Conservation (phyloP, 441 rosid genomes). For the Euphorbia celastroides region DNA sequence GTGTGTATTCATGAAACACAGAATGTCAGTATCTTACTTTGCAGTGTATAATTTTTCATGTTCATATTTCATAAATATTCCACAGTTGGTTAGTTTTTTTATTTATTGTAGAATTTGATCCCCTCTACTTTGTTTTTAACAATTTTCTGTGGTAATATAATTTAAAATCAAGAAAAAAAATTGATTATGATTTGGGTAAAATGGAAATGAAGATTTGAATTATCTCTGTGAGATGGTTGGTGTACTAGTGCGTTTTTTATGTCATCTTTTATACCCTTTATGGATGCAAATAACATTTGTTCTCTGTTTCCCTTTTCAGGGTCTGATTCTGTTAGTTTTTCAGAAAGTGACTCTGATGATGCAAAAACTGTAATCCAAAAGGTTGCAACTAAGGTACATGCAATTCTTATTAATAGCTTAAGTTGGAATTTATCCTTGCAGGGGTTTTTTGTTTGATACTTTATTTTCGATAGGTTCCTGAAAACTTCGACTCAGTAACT, state of each 20-base stretch:
- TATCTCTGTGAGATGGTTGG: not conserved
- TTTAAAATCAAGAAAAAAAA: not conserved
- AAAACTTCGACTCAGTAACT: slow-evolving; percentile 33
- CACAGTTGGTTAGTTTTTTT: no score
- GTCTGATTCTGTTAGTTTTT: slow-evolving; percentile 49
- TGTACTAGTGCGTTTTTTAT: not conserved
- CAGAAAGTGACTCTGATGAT: slow-evolving; percentile 45
- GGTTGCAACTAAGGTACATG: slow-evolving; percentile 36
- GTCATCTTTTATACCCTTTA: not conserved
- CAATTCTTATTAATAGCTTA: not conserved
- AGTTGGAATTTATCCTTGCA: not conserved
- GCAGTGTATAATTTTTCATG: not conserved
- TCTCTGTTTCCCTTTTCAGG: slow-evolving; percentile 28
- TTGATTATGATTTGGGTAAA: not conserved
- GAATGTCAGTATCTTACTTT: not conserved
- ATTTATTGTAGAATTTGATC: not conserved
- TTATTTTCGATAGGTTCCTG: slow-evolving; percentile 32
- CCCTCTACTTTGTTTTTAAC: not conserved
- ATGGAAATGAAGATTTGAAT: not conserved
- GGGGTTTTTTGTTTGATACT: slow-evolving; percentile 1
- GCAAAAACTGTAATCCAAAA: slow-evolving; percentile 37
- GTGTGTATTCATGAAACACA: not conserved
- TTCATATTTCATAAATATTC: not conserved
- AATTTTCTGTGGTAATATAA: not conserved
- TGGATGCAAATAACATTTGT: not conserved